Evolutionary conservation across 192 early-diverging fungal genomes (phyloP), one percentile per base, ranked within the genome.

Genomic region (Coemansia guatemalensis): DNA sequence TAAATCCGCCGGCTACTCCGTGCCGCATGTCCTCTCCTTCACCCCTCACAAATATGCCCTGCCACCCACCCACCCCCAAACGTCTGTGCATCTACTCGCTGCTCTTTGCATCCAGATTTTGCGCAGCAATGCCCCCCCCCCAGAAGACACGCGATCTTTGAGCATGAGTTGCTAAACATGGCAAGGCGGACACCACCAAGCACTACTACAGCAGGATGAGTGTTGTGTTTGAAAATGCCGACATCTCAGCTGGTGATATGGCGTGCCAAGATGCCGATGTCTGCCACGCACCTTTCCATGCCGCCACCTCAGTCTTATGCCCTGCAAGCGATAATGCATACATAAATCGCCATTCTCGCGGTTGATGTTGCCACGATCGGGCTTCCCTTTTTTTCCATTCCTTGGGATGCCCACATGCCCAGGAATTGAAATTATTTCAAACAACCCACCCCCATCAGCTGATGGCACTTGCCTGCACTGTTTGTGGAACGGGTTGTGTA

Each of bases 321-420:
- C 52, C 61, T 63, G 61, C 61, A 63, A 33, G 4, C 51, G 52
- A 54, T 63, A 63, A 63, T 63, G 47, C 39, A 26, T 35, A 53
- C 61, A 63, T 63, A 48, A 52, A 52, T 25, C 23, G 51, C 20
- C 35, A 21, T 41, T 11, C 55, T 56, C 22, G 55, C 22, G 25
- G 20, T 56, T 56, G 55, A 21, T 21, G 20, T 21, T 25, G 30
- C 29, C 30, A 20, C 55, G 21, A 41, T 41, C 35, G 56, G 55
- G 25, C 14, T 8, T 18, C 51, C 51, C 51, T 22, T 26, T 26
- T 30, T 29, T 21, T n/a, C n/a, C 22, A 56, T 56, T 56, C 55
- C 12, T 17, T 44, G 39, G 14, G 12, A 17, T 44, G 39, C 2
- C 2, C 39, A 44, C 39, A 44, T 44, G 39, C 17, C 39, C 39